These are phyloP conservation scores for Aurantiochytrium sp. DNA, from an alignment of 108 stramenopile species.

Conservation along the genomic window DNA sequence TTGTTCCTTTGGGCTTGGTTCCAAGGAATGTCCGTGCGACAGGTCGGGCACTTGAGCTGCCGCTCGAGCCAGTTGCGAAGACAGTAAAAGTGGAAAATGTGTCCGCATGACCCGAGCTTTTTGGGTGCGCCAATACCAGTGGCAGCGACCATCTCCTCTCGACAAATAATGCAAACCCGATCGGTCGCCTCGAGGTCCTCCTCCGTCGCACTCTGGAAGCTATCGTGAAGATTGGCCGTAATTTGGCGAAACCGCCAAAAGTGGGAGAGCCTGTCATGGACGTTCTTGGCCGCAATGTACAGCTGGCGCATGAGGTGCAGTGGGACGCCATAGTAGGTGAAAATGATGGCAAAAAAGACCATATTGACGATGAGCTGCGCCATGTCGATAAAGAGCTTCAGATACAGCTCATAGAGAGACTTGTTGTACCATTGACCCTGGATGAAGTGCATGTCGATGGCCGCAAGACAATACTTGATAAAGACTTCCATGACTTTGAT, in stretches of 20 bases:
- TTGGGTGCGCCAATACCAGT: constrained; percentile 59
- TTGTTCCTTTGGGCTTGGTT: neutral
- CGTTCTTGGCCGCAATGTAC: constrained; percentile 65
- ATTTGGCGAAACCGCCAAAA: constrained; percentile 77
- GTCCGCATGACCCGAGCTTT: constrained; percentile 75
- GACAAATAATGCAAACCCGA: constrained; percentile 91
- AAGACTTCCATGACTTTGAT: constrained; percentile 63
- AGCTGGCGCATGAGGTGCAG: constrained; percentile 91
- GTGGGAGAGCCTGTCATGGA: constrained; percentile 61
- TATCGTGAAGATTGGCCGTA: constrained; percentile 80
- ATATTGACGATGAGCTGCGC: constrained; percentile 86
- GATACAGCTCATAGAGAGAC: constrained; percentile 55
- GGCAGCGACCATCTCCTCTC: constrained; percentile 79
- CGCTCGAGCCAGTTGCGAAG: constrained; percentile 93
- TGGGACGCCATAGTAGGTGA: constrained; percentile 86
- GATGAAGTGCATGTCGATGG: constrained; percentile 57
- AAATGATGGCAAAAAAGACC: constrained; percentile 84
- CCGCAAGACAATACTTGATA: constrained; percentile 66
- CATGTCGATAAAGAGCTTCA: constrained; percentile 82
- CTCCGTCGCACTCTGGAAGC: constrained; percentile 70
- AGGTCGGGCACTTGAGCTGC: constrained; percentile 93
- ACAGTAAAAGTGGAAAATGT: constrained; percentile 78
- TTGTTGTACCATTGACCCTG: constrained; percentile 41
- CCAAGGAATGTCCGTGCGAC: constrained; percentile 73
- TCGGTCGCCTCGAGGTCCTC: constrained; percentile 76